phyloP scores from a whole-genome alignment of 31 red algal genomes.

The Porphyra umbilicalis region DNA sequence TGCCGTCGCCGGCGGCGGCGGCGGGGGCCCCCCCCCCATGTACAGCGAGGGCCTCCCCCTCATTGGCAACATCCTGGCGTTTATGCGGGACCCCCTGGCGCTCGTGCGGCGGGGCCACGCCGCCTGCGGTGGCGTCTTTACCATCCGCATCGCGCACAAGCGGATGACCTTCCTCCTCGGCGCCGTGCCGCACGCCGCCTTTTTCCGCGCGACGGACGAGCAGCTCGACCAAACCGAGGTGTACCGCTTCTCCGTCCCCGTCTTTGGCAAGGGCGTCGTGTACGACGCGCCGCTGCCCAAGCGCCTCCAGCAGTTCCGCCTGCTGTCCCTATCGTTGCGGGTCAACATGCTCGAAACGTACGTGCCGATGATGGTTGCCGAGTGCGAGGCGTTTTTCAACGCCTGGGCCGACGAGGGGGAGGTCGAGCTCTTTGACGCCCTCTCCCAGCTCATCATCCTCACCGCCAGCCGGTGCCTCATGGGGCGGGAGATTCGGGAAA shows the following conservation, averaged over 20 bases:
- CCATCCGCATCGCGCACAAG: conserved; percentile 63
- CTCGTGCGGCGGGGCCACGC: conserved; percentile 83
- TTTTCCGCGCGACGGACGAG: conserved; percentile 89
- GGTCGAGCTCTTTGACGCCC: conserved; percentile 74
- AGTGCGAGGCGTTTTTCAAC: conserved; percentile 82
- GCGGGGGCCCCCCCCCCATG: conserved; percentile 52
- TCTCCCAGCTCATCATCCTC: conserved; percentile 94
- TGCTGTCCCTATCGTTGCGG: conserved; percentile 82
- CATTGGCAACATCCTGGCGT: conserved; percentile 78
- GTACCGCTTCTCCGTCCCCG: conserved; percentile 90
- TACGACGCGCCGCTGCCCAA: conserved; percentile 93
- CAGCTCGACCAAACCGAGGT: conserved; percentile 96
- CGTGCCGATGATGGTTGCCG: conserved; percentile 93
- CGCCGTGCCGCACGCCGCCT: conserved; percentile 77
- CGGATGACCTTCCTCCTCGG: conserved; percentile 94
- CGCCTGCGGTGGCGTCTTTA: conserved; percentile 90
- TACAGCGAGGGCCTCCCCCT: conserved; percentile 89
- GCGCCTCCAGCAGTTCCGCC: conserved; percentile 90
- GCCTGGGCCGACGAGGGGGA: conserved; percentile 75
- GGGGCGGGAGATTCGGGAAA: conserved; percentile 98
- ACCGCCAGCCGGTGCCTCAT: conserved; percentile 97
- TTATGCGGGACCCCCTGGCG: conserved; percentile 78
- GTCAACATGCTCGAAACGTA: conserved; percentile 86
- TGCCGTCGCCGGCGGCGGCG: conserved; percentile 16
- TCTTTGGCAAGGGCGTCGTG: conserved; percentile 97